Evolutionary conservation across 495 filamentous ascomycete genomes (phyloP), one percentile per base, ranked within the genome.

Genomic region (Daldinia loculata): DNA sequence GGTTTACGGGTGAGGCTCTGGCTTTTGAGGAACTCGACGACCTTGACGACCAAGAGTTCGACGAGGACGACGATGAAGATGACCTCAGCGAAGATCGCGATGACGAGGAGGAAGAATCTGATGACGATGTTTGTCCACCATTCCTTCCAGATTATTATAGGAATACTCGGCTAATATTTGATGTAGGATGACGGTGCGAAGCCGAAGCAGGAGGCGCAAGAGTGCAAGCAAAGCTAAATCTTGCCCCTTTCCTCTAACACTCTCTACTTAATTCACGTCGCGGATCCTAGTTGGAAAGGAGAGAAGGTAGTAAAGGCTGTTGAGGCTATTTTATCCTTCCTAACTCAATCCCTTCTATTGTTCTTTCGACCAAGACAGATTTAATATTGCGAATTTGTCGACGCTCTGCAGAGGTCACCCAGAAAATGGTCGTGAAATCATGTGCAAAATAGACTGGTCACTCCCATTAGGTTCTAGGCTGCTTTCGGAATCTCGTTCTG

Each of bases 1-100:
- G 96, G 96, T 99, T 98, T 82, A 99, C 96, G 48, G 96, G 96
- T 43, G 95, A 99, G 82, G 96, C 96, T 61, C 89, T 98, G 69
- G 95, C 97, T 73, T 99, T 93, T 66, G 96, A 99, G 86, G 95
- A 97, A 76, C 74, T 97, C 5, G 93, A 95, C 60, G 94, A 96
- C 65, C 92, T 97, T 38, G 94, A 96, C 63, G 89, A 92, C 60
- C 93, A 90, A 63, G 92, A 92, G 61, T 91, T 91, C 60, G 91
- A 94, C 56, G 93, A 97, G 32, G 94, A 97, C 32, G 94, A 97
- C 36, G 94, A 97, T 48, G 95, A 97, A 29, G 92, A 97, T 61
- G 93, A 96, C 27, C 83, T 91, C 36, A 89, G 89, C 45, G 93
- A 96, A n/a, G 92, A 97, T 61, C 77, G 75, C 15, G 84, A 91